Percentiles rank a stretch among this genome's conserved stretches.
These are phyloP conservation scores for Salvia miltiorrhiza DNA, from an alignment of 257 asterid species.

Conservation along the genomic window DNA sequence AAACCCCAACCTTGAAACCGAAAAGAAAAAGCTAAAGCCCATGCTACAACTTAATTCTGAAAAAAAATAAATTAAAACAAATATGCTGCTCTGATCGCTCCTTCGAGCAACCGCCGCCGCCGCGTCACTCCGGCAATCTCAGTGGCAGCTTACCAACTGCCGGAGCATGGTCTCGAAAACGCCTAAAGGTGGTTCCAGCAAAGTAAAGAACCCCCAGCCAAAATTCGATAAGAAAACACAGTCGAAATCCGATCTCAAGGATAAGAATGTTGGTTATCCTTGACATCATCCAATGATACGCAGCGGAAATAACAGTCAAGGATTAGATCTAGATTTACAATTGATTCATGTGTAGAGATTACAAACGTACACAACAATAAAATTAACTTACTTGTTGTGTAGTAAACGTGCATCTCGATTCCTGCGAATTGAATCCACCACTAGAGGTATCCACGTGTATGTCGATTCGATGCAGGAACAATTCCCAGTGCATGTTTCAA, in stretches of 20 bases:
- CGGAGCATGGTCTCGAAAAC: constrained; percentile 50
- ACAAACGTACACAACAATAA: too few species aligned
- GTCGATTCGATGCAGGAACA: too few species aligned
- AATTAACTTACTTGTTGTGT: too few species aligned
- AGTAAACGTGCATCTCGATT: too few species aligned
- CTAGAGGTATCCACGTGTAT: too few species aligned
- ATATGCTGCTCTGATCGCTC: constrained; percentile 63
- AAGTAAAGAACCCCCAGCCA: constrained; percentile 36
- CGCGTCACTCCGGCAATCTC: constrained; percentile 31
- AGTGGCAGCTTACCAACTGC: constrained; percentile 28
- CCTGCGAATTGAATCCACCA: too few species aligned
- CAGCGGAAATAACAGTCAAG: too few species aligned
- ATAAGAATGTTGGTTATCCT: too few species aligned
- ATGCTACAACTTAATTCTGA: background rate
- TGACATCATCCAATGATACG: too few species aligned
- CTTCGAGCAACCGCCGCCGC: constrained; percentile 52
- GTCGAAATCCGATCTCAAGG: constrained; percentile 39
- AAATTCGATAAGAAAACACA: constrained; percentile 42
- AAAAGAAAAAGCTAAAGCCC: background rate
- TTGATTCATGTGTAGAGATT: too few species aligned
- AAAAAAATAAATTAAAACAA: background rate
- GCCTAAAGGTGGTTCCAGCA: constrained; percentile 28
- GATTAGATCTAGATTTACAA: too few species aligned
- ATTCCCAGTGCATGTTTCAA: too few species aligned
- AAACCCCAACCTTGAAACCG: constrained; percentile 16